Base-by-base conservation (phyloP, 2,329 filamentous ascomycete species). In the Diaporthe sp. region DNA sequence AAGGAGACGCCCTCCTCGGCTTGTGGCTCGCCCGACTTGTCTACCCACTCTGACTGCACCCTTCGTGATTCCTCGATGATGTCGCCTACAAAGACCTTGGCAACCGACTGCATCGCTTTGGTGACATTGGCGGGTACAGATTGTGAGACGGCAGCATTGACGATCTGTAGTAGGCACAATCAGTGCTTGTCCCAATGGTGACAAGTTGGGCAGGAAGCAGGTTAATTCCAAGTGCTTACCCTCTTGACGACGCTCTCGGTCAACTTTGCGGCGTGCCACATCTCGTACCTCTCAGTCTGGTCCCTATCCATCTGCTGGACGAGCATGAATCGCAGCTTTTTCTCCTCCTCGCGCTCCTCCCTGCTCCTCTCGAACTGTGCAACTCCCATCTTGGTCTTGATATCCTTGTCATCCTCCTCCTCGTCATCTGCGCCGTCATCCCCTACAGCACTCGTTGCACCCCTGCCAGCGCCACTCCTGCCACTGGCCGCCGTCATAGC, bases 81-180 rank as follows among this genome's bases (percentile, higher is more conserved):
- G 77, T 95, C 92, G 71, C 93, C 94, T 5, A 94, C 90, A 82
- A 94, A 95, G 76, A 94, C 88, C 84, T 96, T 96, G 65, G 93
- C 92, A 28, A 94, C 93, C 0, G 92, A 91, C 67, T 92, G 92
- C 80, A 96, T 93, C n/a, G 93, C 92, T 31, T 93, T 91, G 77
- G 94, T 92, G 68, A 95, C 93, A 79, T 91, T 93, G 28, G 90
- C 88, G 0, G 93, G 93, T 0, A 95, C 94, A 2, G 93, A 95
- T 82, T 96, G 94, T 0, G 93, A 95, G 12, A 95, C 92, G 2
- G 94, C 95, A 75, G 94, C 93, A 80, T 96, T 96, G 81, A 95
- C 92, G 76, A 96, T 90, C 89, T 92, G 76, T 6, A 70, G 28
- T 44, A 0, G n/a, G 12, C 17, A 39, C 4, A 57, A 78, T 77